Evolutionary conservation across 2,329 filamentous ascomycete species (phyloP).

Genomic region (Aspergillus pseudoterreus): DNA sequence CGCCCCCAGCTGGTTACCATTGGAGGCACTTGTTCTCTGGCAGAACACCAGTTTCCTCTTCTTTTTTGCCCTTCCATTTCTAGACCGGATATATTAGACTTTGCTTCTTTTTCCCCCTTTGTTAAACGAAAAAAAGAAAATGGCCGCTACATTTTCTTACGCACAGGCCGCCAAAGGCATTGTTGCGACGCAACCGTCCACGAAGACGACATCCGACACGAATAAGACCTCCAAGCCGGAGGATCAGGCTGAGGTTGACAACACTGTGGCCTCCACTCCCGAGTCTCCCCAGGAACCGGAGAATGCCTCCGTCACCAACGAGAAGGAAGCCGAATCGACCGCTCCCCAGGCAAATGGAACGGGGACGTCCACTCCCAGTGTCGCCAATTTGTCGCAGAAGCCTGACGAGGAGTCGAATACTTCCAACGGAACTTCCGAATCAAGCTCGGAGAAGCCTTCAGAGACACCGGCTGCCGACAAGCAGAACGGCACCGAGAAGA

Average conservation of each 20-base stretch:
- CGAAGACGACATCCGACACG: conserved; percentile 37
- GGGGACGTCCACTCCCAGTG: conserved; percentile 51
- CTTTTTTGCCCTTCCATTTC: conserved; percentile 7
- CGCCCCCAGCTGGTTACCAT: conserved; percentile 19
- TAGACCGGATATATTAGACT: conserved; percentile 18
- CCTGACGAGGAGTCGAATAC: conserved; percentile 59
- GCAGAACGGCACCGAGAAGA: conserved; percentile 37
- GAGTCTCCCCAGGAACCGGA: conserved; percentile 42
- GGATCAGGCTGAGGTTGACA: conserved; percentile 28
- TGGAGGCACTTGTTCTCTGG: conserved; percentile 22
- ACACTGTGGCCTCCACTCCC: conserved; percentile 42
- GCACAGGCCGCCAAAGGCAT: conserved; percentile 91
- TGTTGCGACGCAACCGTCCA: conserved; percentile 45
- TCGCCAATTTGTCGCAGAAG: conserved; percentile 54
- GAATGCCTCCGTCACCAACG: conserved; percentile 26
- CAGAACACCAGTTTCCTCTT: conserved; percentile 16
- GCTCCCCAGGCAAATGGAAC: conserved; percentile 35
- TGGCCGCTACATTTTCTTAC: conserved; percentile 73
- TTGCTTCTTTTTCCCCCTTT: conserved; percentile 4
- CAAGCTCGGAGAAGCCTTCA: conserved; percentile 64
- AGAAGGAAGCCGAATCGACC: conserved; percentile 34
- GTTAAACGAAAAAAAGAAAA: conserved; percentile 19
- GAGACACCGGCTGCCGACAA: conserved; percentile 63
- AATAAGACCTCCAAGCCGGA: conserved; percentile 28
- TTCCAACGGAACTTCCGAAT: conserved; percentile 62